A percentile compares a stretch with the other conserved stretches of the same genome.
phyloP scores from a whole-genome alignment of 2,329 filamentous ascomycete species.

The Chrysosporium keratinophilum region DNA sequence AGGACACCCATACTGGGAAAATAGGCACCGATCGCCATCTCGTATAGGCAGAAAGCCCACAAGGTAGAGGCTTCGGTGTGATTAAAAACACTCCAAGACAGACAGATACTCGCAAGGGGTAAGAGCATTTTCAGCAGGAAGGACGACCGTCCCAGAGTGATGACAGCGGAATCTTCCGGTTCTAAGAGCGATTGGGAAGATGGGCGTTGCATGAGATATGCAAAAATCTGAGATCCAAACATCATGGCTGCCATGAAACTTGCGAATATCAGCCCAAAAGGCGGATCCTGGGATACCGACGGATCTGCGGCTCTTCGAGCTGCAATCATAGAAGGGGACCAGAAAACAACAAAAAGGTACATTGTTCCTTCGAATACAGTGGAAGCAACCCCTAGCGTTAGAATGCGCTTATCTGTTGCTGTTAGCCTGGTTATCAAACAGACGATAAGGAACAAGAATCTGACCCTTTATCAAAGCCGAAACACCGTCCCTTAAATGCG shows the following conservation, averaged over 20 bases:
- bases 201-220: slow-evolving; percentile 23
- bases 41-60: slow-evolving; percentile 49
- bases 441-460: not conserved
- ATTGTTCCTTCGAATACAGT: slow-evolving; percentile 49
- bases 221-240: slow-evolving; percentile 48
- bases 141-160: slow-evolving; percentile 20
- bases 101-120: slow-evolving; percentile 31
- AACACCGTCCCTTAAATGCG: slow-evolving; percentile 6
- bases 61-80: slow-evolving; percentile 38
- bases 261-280: slow-evolving; percentile 38
- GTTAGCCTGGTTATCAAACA: not conserved
- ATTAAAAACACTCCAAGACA: slow-evolving; percentile 35
- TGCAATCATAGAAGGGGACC: slow-evolving; percentile 46
- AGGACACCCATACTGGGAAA: slow-evolving; percentile 47
- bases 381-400: slow-evolving; percentile 44
- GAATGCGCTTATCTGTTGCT: slow-evolving; percentile 37
- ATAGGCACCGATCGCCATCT: slow-evolving; percentile 49
- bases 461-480: slow-evolving; percentile 8
- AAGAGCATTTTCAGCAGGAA: slow-evolving; percentile 34
- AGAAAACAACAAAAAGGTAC: slow-evolving; percentile 56
- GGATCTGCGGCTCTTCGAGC: slow-evolving; percentile 23
- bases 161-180: slow-evolving; percentile 17
- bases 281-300: slow-evolving; percentile 16
- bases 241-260: slow-evolving; percentile 50
- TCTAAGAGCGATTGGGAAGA: not conserved